phyloP scores from a whole-genome alignment of 805 yeast genomes.

The Candida nonsorbophila region DNA sequence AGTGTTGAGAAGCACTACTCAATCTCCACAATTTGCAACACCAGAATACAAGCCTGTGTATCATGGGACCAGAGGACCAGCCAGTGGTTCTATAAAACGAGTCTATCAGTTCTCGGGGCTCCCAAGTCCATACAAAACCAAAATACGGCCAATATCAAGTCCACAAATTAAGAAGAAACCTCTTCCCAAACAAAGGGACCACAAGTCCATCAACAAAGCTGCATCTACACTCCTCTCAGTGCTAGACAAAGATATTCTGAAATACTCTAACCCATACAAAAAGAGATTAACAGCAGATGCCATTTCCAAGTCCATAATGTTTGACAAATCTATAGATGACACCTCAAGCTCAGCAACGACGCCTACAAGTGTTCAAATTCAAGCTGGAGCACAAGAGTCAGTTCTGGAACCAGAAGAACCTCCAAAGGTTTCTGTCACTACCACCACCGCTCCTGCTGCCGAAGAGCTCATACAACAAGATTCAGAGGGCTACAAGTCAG shows the following conservation, averaged over 20 bases:
- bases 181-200: neutral
- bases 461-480: too few relatives aligned
- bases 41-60: constrained; percentile 36
- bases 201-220: constrained; percentile 15
- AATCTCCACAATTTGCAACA: constrained; percentile 11
- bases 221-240: constrained; percentile 34
- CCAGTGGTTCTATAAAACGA: constrained; percentile 31
- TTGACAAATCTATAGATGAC: constrained; percentile 16
- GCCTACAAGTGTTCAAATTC: constrained; percentile 8
- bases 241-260: constrained; percentile 28
- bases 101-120: constrained; percentile 42
- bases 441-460: too few relatives aligned
- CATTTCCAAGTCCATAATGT: constrained; percentile 30
- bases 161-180: constrained; percentile 6
- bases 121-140: constrained; percentile 40
- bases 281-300: constrained; percentile 26
- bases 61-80: constrained; percentile 17
- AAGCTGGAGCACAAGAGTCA: constrained; percentile 1
- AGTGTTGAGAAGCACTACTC: constrained; percentile 14
- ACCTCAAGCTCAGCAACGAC: constrained; percentile 8
- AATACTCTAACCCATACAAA: constrained; percentile 21
- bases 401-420: neutral
- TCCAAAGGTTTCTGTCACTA: too few relatives aligned
- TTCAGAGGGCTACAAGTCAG: too few relatives aligned
- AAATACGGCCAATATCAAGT: constrained; percentile 24